Conservation (phyloP, 345 rosid species). For the Pelargonium nanum region DNA sequence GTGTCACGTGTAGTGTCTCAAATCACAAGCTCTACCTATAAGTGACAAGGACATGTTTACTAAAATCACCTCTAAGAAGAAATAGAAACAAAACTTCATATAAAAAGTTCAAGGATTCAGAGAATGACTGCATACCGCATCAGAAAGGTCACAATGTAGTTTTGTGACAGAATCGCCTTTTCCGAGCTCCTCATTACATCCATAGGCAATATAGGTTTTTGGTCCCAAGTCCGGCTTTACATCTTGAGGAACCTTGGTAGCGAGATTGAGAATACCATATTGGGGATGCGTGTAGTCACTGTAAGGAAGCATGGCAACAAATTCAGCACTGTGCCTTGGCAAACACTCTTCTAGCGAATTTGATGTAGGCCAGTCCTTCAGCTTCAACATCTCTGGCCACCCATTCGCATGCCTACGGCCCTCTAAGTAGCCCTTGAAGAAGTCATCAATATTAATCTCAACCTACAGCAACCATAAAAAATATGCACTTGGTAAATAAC, state of each 20-base stretch:
- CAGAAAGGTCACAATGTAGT: conserved; percentile 47
- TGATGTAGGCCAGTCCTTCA: conserved; percentile 57
- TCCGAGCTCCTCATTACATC: conserved; percentile 35
- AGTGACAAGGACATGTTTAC: too few relatives aligned
- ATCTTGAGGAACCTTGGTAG: conserved; percentile 33
- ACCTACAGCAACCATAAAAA: conserved; percentile 22
- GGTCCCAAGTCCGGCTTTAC: conserved; percentile 63
- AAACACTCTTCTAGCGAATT: conserved; percentile 40
- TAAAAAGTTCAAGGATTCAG: too few relatives aligned
- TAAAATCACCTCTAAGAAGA: too few relatives aligned
- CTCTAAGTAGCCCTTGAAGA: conserved; percentile 45
- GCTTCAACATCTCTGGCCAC: conserved; percentile 49
- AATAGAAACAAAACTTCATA: too few relatives aligned
- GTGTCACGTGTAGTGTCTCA: too few relatives aligned
- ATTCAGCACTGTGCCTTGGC: conserved; percentile 52
- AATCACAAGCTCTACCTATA: too few relatives aligned
- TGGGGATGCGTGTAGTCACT: conserved; percentile 41
- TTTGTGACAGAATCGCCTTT: conserved; percentile 51
- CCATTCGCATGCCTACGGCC: conserved; percentile 31
- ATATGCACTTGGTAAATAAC: too few relatives aligned
- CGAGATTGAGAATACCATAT: conserved; percentile 38
- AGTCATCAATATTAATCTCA: conserved; percentile 32
- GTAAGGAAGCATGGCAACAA: conserved; percentile 37
- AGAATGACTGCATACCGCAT: conserved; percentile 28
- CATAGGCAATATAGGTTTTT: conserved; percentile 52